Evolutionary conservation across 2,329 filamentous ascomycete genomes (phyloP), one percentile per base, ranked within the genome.

Genomic region (Grosmannia huntii): DNA sequence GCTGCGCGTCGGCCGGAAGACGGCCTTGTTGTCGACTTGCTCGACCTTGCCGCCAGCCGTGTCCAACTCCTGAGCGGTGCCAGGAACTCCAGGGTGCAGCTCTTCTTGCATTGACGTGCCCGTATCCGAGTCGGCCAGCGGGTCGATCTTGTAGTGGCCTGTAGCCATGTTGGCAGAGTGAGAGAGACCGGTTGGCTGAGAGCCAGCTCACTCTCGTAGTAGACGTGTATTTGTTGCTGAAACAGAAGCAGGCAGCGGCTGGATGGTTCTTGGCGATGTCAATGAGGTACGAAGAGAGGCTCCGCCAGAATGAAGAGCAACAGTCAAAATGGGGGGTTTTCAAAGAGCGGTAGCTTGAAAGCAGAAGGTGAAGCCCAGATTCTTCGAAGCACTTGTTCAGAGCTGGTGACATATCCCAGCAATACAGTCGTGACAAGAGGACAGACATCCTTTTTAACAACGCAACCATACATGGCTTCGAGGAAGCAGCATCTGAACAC

Each of bases 1-100:
- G 27, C 68, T 65, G 25, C 66, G 66, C 10, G 67, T 65, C 0
- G 71, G 68, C 28, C 66, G 67, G 67, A 69, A 71, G 27, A 64
- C 60, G 38, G 61, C 56, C 59, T 63, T 65, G 50, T 60, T 60
- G 57, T 62, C 49, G 27, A 61, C 54, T 19, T 60, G 59, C 33
- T 65, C 62, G 44, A 64, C 60, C 10, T 55, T 59, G 52, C 60
- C 63, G 56, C 60, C 60, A 4, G 51, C 57, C 19, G 23, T 38
- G 5, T 53, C 31, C 2, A 55, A 49, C n/a, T 55, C 53, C 23
- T 49, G 52, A 4, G 9, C 25, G 28, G 19, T n/a, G 25, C 27
- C 51, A 16, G 23, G 9, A 2, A 46, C 33, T 23, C 19, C 51
- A 16, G 23, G 25, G 41, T 23, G 21, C 19, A 31, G 4, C 27